phyloP scores from a whole-genome alignment of 768 basidiomycete genomes.

The Pleurotus citrinopileatus region DNA sequence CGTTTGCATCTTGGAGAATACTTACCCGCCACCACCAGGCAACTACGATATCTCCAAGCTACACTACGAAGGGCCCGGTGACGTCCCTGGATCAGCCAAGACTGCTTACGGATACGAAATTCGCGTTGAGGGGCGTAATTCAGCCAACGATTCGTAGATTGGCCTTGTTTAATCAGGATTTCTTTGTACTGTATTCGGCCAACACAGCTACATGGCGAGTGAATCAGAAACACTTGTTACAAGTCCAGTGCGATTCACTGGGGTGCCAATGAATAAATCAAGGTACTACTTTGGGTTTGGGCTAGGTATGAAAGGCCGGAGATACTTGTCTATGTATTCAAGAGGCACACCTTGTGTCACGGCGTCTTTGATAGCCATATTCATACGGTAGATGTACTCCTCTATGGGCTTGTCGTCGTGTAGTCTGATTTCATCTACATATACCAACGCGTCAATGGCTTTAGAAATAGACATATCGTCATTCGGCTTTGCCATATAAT shows the following conservation, averaged over 20 bases:
- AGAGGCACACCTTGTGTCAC: constrained; percentile 34
- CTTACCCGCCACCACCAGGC: constrained; percentile 41
- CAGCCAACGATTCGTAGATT: constrained; percentile 34
- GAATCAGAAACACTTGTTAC: too few species aligned
- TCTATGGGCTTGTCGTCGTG: constrained; percentile 28
- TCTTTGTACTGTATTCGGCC: too few species aligned
- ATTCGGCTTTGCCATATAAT: constrained; percentile 15
- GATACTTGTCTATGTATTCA: constrained; percentile 41
- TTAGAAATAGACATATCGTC: neutral
- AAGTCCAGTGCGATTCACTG: too few species aligned
- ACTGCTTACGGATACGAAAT: constrained; percentile 80
- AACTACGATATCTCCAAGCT: constrained; percentile 90
- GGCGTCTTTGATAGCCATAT: constrained; percentile 41
- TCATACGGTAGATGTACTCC: constrained; percentile 47
- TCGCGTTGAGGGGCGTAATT: constrained; percentile 56
- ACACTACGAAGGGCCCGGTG: constrained; percentile 87
- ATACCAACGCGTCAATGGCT: constrained; percentile 31
- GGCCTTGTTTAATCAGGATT: neutral
- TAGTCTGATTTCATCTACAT: constrained; percentile 34
- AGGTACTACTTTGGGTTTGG: too few species aligned
- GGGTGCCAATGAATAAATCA: too few species aligned
- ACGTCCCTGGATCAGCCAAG: constrained; percentile 58
- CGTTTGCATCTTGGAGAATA: neutral
- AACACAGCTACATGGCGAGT: neutral
- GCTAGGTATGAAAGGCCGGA: constrained; percentile 42